phyloP scores from a whole-genome alignment of 768 basidiomycete species.

The Amanita exitialis region DNA sequence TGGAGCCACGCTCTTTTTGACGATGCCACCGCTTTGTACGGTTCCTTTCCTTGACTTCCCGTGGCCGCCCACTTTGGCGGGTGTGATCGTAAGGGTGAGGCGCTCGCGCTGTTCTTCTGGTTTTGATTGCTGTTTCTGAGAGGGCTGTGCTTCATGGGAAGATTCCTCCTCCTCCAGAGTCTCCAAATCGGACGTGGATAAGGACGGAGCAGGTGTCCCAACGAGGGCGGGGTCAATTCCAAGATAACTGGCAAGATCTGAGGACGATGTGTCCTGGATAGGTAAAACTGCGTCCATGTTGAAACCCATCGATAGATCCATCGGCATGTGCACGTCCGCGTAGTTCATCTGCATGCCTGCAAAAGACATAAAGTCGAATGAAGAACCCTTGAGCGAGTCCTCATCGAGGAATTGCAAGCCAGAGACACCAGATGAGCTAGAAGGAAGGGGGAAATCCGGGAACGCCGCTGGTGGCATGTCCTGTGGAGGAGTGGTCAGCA shows the following conservation, averaged over 20 bases:
- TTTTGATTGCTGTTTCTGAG: slow-evolving; percentile 11
- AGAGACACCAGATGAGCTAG: background rate
- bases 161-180: slow-evolving; percentile 2
- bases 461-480: slow-evolving; percentile 21
- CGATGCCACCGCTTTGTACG: slow-evolving; percentile 64
- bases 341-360: slow-evolving; percentile 4
- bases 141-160: background rate
- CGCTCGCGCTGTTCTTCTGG: slow-evolving; percentile 18
- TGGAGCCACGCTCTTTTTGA: slow-evolving; percentile 38
- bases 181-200: slow-evolving; percentile 28
- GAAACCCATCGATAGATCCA: slow-evolving; percentile 5
- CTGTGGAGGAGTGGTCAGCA: slow-evolving; percentile 38
- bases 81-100: slow-evolving; percentile 37
- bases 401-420: slow-evolving; percentile 35
- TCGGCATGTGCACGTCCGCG: slow-evolving; percentile 4
- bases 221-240: slow-evolving; percentile 6
- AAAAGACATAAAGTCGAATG: slow-evolving; percentile 10
- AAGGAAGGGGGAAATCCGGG: slow-evolving; percentile 23
- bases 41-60: slow-evolving; percentile 56
- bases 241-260: background rate
- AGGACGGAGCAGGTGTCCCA: slow-evolving; percentile 17
- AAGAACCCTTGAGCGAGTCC: slow-evolving; percentile 23
- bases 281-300: background rate
- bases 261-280: background rate
- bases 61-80: slow-evolving; percentile 49